Percentiles rank a stretch among this genome's conserved stretches.
These are phyloP conservation scores for Globisporangium solare DNA, from an alignment of 352 stramenopile species.

Conservation along the genomic window DNA sequence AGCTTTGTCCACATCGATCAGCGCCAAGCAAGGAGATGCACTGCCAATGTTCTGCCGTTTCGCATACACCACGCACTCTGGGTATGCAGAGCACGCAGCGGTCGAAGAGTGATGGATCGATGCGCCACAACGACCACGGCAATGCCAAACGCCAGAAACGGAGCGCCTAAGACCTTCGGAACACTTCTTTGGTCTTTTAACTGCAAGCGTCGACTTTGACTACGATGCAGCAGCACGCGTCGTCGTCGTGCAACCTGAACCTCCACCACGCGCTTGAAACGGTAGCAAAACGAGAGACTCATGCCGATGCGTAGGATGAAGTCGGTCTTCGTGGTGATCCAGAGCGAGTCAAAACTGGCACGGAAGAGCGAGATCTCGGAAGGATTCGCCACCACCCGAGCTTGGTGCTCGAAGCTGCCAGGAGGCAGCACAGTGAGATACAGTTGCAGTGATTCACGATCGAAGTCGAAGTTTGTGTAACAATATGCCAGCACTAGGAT, in stretches of 20 bases:
- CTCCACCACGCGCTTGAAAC: conserved; percentile 25
- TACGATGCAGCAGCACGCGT: not conserved
- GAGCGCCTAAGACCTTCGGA: not conserved
- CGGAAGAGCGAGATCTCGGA: conserved; percentile 25
- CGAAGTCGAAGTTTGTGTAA: conserved; percentile 27
- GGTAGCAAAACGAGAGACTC: conserved; percentile 27
- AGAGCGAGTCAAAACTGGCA: conserved; percentile 28
- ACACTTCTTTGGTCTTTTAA: not conserved
- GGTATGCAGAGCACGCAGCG: conserved; percentile 13
- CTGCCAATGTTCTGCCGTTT: conserved; percentile 11
- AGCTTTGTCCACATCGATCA: conserved; percentile 22
- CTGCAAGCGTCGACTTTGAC: not conserved
- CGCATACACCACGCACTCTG: conserved; percentile 19
- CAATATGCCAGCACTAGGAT: conserved; percentile 27
- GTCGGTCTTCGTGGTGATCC: conserved; percentile 18
- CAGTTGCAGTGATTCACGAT: conserved; percentile 9
- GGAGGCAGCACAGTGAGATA: not conserved
- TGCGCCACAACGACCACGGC: not conserved
- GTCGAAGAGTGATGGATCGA: conserved; percentile 5
- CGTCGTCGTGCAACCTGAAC: conserved; percentile 19
- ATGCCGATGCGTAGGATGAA: conserved; percentile 33
- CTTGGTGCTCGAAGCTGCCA: conserved; percentile 30
- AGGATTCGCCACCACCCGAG: conserved; percentile 24
- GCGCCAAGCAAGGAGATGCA: conserved; percentile 20
- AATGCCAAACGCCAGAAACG: not conserved